A percentile compares a stretch with the other conserved stretches of the same genome.
These are phyloP conservation scores for Pseudozyma tsukubaensis DNA, from an alignment of 1,284 basidiomycete species.

Conservation along the genomic window DNA sequence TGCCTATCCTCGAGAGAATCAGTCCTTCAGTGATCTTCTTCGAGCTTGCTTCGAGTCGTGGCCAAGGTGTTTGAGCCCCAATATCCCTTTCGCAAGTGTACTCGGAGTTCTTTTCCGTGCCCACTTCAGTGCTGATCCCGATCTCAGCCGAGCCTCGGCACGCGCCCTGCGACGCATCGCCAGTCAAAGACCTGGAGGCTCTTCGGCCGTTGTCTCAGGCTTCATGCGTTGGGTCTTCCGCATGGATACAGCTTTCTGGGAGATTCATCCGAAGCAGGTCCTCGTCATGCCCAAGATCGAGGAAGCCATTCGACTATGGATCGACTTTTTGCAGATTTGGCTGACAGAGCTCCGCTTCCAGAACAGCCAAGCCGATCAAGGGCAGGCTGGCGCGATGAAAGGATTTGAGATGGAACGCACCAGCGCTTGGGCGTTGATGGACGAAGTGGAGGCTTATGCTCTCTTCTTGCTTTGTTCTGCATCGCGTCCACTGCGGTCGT, in stretches of 20 bases:
- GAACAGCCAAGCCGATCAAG: constrained; percentile 48
- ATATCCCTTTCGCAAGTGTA: constrained; percentile 73
- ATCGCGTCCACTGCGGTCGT: constrained; percentile 75
- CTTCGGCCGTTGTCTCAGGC: constrained; percentile 74
- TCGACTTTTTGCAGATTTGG: constrained; percentile 80
- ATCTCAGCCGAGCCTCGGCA: constrained; percentile 78
- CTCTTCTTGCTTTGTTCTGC: constrained; percentile 80
- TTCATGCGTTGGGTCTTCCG: constrained; percentile 84
- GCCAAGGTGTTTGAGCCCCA: constrained; percentile 78
- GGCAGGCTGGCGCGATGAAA: constrained; percentile 19
- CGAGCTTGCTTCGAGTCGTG: constrained; percentile 85
- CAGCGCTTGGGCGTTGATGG: constrained; percentile 67
- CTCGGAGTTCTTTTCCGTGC: constrained; percentile 85
- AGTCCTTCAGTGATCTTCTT: constrained; percentile 79
- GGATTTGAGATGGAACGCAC: constrained; percentile 58
- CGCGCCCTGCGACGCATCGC: constrained; percentile 81
- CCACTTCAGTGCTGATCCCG: constrained; percentile 81
- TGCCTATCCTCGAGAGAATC: constrained; percentile 75
- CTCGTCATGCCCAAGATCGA: constrained; percentile 77
- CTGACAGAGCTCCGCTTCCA: constrained; percentile 70
- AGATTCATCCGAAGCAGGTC: constrained; percentile 75
- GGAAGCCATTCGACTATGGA: constrained; percentile 79
- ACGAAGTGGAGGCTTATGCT: constrained; percentile 77
- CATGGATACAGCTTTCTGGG: constrained; percentile 77
- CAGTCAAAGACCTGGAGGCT: constrained; percentile 73